A percentile compares a stretch with the other conserved stretches of the same genome.
Evolutionary conservation across 1,139 yeast genomes (phyloP).

Genomic region (Starmera stellimalicola): DNA sequence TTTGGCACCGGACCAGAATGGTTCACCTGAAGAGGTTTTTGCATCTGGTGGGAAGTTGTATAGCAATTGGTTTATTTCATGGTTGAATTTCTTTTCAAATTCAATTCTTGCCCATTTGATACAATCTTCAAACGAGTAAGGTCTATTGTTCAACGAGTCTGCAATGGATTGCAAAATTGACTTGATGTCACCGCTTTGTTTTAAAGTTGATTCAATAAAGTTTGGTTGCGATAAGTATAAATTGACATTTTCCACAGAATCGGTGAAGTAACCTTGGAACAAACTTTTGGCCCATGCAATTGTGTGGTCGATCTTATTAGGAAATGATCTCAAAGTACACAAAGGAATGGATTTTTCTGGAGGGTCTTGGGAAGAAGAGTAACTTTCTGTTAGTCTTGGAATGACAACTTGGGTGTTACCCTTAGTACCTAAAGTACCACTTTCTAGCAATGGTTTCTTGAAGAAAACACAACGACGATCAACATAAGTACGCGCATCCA

Average conservation of each 20-base stretch:
- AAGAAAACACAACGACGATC: conserved; percentile 94
- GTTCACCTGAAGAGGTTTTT: conserved; percentile 79
- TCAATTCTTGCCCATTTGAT: conserved; percentile 89
- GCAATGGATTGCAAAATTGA: conserved; percentile 75
- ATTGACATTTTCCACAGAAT: conserved; percentile 88
- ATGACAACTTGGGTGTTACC: conserved; percentile 96
- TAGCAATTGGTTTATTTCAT: conserved; percentile 81
- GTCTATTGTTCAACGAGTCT: conserved; percentile 66
- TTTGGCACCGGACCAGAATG: conserved; percentile 98
- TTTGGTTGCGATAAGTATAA: conserved; percentile 85
- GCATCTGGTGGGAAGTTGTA: conserved; percentile 95
- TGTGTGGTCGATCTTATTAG: conserved; percentile 95
- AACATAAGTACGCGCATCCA: conserved; percentile 95
- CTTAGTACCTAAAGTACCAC: conserved; percentile 96
- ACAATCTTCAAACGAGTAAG: conserved; percentile 87
- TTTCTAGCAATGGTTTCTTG: conserved; percentile 85
- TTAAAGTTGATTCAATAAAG: conserved; percentile 82
- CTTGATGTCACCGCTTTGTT: conserved; percentile 87
- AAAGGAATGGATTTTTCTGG: conserved; percentile 96
- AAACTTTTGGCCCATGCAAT: conserved; percentile 98
- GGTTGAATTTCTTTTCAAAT: conserved; percentile 74
- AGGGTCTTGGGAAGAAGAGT: conserved; percentile 95
- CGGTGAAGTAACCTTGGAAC: conserved; percentile 89
- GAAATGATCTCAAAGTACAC: conserved; percentile 95
- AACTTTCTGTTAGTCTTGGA: conserved; percentile 89